A percentile compares a stretch with the other conserved stretches of the same genome.
phyloP scores from a whole-genome alignment of 192 early-diverging fungal species.

The Linnemannia elongata region DNA sequence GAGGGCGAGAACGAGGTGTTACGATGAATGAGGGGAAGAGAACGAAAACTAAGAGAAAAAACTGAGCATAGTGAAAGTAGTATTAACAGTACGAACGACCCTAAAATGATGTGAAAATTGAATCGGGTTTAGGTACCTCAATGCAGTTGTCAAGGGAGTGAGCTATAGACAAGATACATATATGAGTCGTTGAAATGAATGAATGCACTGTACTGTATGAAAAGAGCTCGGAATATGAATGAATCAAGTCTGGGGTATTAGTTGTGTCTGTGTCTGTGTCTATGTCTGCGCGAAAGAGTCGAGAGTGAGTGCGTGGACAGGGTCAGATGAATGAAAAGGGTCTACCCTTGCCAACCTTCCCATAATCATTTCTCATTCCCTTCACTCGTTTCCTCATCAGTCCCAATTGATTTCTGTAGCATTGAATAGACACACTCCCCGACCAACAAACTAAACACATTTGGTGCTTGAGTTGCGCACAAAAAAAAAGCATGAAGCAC shows the following conservation, averaged over 20 bases:
- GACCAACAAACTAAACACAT: no score
- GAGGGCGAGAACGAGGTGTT: background rate
- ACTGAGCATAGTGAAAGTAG: background rate
- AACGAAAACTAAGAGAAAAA: background rate
- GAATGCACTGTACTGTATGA: background rate
- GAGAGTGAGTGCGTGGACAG: background rate
- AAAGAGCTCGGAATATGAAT: background rate
- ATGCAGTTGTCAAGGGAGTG: background rate
- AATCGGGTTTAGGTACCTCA: background rate
- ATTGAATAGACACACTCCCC: no score
- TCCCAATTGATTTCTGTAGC: no score
- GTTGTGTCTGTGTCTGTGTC: background rate
- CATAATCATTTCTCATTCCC: background rate
- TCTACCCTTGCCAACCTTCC: background rate
- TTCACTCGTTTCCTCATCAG: background rate
- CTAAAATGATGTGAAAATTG: background rate
- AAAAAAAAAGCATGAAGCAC: no score
- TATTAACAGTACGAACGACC: background rate
- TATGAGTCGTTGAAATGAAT: background rate
- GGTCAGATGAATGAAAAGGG: background rate
- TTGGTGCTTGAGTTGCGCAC: no score
- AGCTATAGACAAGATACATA: background rate
- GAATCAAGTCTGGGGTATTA: background rate
- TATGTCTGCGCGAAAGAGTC: background rate
- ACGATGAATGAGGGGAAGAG: background rate